phyloP scores from a whole-genome alignment of 257 asterid genomes.

The Capsicum chinense region DNA sequence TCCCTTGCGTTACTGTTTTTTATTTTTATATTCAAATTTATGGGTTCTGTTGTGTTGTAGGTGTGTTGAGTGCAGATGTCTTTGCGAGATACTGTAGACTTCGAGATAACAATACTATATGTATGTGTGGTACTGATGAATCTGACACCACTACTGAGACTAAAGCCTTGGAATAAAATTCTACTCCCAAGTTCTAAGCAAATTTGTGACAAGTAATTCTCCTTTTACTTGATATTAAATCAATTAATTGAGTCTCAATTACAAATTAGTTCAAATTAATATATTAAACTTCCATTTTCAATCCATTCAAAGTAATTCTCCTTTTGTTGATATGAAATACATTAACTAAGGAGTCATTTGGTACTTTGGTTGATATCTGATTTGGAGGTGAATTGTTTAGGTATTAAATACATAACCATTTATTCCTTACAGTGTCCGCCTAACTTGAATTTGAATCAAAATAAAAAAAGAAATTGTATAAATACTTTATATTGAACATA shows the following conservation, averaged over 20 bases:
- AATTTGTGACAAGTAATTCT: constrained; percentile 84
- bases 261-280: neutral
- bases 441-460: too few relatives aligned
- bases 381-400: too few relatives aligned
- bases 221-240: constrained; percentile 23
- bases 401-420: too few relatives aligned
- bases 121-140: constrained; percentile 95
- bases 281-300: neutral
- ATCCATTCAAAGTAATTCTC: neutral
- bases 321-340: too few relatives aligned
- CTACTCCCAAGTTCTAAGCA: constrained; percentile 79
- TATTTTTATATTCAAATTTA: neutral
- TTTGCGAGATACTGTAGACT: constrained; percentile 83
- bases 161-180: constrained; percentile 87
- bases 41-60: constrained; percentile 41
- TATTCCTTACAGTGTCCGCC: too few relatives aligned
- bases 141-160: constrained; percentile 96
- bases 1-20: neutral
- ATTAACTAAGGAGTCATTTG: too few relatives aligned
- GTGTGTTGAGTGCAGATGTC: constrained; percentile 97
- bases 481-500: too few relatives aligned
- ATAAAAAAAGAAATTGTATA: too few relatives aligned
- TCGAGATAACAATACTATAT: constrained; percentile 75
- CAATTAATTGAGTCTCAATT: neutral
- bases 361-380: too few relatives aligned